Evolutionary conservation across 2,329 filamentous ascomycete genomes (phyloP), one percentile per base, ranked within the genome.

Genomic region (Fusarium napiforme): DNA sequence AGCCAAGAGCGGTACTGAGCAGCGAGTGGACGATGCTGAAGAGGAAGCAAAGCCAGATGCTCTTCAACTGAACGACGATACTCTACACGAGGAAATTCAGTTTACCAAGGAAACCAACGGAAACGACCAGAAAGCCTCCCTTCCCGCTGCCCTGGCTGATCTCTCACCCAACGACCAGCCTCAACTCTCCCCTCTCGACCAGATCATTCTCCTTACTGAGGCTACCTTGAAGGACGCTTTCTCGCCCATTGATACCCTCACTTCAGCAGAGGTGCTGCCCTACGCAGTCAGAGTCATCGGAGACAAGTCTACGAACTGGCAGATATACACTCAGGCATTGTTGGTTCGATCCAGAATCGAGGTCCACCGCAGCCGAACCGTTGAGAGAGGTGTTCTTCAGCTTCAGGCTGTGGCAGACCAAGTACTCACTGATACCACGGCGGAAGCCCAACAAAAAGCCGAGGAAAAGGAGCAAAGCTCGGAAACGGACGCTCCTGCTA

Each of bases 351-450:
- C 94, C 68, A 89, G 96, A 21, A 96, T 98, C 61, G 96, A 99
- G 82, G 88, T 95, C 0, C 95, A 97, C 82, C 90, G 91, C 60
- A 94, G 95, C 60, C 88, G 96, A 61, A 99, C 96, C 0, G 88
- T 97, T 42, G 96, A 99, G 83, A 88, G 96, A 67, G 94, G 94
- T 50, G 90, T 99, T 1, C 85, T 99, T 26, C 96, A 99, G 82
- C 89, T 99, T 75, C 96, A 99, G 82, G 95, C 95, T 3, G 90
- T 99, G 1, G 95, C 98, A 3, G 96, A 99, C 76, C 96, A 99
- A 79, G 93, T 99, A 59, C 91, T 99, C 67, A 93, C 94, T 1
- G 95, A 98, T 69, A 98, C 94, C 0, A 79, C 83, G 3, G 83
- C 84, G 23, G 67, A 80, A 12, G 53, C 78, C 9, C 62, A 80